These are phyloP conservation scores for Penicillium goetzii DNA, from an alignment of 495 filamentous ascomycete genomes.

Conservation along the genomic window DNA sequence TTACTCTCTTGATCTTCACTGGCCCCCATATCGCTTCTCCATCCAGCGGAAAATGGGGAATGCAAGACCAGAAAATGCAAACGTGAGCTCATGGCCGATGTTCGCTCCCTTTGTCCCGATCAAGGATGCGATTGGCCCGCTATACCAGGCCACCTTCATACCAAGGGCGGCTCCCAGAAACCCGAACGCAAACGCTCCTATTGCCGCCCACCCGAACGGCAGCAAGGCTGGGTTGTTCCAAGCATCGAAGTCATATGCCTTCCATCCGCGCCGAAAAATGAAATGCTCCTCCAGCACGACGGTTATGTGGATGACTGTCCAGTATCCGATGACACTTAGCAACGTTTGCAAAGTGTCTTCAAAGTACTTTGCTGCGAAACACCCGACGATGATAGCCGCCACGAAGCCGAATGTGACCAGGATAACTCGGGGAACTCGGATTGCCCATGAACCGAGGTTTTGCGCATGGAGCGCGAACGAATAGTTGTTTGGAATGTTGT, in stretches of 20 bases:
- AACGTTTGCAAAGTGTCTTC: slow-evolving; percentile 31
- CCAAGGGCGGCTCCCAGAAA: slow-evolving; percentile 68
- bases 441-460: slow-evolving; percentile 40
- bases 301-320: slow-evolving; percentile 73
- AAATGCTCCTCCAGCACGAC: slow-evolving; percentile 71
- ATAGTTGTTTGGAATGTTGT: slow-evolving; percentile 38
- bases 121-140: slow-evolving; percentile 63
- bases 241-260: slow-evolving; percentile 57
- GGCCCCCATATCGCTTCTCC: slow-evolving; percentile 26
- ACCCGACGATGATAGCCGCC: slow-evolving; percentile 28
- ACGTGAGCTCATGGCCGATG: slow-evolving; percentile 67
- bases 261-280: slow-evolving; percentile 64
- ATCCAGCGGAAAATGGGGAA: slow-evolving; percentile 31
- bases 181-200: slow-evolving; percentile 63
- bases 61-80: slow-evolving; percentile 29
- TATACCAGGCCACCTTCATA: slow-evolving; percentile 73
- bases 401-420: slow-evolving; percentile 33
- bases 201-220: slow-evolving; percentile 66
- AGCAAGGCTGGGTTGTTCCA: slow-evolving; percentile 58
- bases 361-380: slow-evolving; percentile 34
- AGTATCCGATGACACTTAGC: slow-evolving; percentile 57
- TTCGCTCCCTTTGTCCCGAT: slow-evolving; percentile 65
- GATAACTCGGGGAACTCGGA: slow-evolving; percentile 37
- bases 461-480: slow-evolving; percentile 38
- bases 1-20: not conserved